A percentile compares a stretch with the other conserved stretches of the same genome.
phyloP scores from a whole-genome alignment of 1,139 yeast species.

The Spencermartinsiella ligniputridi region DNA sequence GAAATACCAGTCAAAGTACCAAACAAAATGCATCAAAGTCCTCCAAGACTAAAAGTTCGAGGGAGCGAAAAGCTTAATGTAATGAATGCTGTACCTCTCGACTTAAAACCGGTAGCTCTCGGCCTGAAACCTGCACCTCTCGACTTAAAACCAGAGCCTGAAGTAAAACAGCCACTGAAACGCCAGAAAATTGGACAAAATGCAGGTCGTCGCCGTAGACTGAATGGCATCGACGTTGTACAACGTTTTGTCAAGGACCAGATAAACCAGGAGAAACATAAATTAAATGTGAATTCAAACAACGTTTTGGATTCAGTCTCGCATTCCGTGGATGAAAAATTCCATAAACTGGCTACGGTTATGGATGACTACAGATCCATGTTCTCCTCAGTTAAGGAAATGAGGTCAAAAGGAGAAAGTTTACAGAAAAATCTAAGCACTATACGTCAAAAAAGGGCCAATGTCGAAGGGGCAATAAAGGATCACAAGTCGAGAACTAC shows the following conservation, averaged over 20 bases:
- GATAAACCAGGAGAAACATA: neutral
- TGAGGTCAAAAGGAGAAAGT: neutral
- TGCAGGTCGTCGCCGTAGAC: neutral
- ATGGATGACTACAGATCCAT: neutral
- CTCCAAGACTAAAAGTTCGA: too few species aligned
- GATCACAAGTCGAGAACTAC: too few species aligned
- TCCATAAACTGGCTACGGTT: neutral
- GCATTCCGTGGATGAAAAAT: neutral
- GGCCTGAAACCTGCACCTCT: too few species aligned
- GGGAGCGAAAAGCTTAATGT: too few species aligned
- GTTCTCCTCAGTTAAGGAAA: neutral
- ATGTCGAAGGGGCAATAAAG: neutral
- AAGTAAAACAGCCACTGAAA: too few species aligned
- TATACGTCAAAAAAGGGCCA: neutral
- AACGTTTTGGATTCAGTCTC: neutral
- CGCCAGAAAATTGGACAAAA: too few species aligned
- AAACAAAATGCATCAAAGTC: too few species aligned
- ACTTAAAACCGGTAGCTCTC: too few species aligned
- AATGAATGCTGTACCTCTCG: too few species aligned
- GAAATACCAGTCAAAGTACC: too few species aligned
- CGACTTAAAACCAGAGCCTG: too few species aligned
- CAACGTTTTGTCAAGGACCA: neutral
- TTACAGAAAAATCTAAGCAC: neutral
- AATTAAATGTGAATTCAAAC: neutral
- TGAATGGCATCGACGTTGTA: neutral